Base-by-base conservation (phyloP, 176 grass and related monocot genomes). In the maize (Zea mays) region DNA sequence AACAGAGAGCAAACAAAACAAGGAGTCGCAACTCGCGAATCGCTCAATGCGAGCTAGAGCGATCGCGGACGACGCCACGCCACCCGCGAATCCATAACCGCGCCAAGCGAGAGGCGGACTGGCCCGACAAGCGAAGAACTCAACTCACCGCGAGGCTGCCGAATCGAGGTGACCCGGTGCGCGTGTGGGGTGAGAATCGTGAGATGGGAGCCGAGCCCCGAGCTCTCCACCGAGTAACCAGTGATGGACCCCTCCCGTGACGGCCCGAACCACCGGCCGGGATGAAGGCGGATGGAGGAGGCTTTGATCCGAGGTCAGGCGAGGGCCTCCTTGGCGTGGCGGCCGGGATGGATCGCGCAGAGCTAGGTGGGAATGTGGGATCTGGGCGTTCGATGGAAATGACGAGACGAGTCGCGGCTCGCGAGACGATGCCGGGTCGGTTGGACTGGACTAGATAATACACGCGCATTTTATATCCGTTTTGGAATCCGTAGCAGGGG, bases 401-500 rank as follows among this genome's bases (percentile, higher is more conserved):
- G 85, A 77, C 78, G 54, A 45, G 78, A 42, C 10, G 54, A 20
- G 62, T 34, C 70, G 70, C 64, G 71, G 8, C 14, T 65, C 45
- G 33, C 8, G 21, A 47, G 50, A 17, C 59, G 21, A 20, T 7
- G 10, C 40, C 5, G 54, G 62, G 46, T 50, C 61, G 61, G 45
- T 65, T 77, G 34, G 15, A 46, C 5, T 19, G 59, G 8, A 8
- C 9, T 59, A 4, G 4, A 40, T 41, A 27, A 10, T 38, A 10
- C 58, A 39, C 59, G 68, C 75, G 60, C 59, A 6, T 85, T 85
- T 79, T 85, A 85, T 79, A 84, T 38, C 62, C 9, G 21, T 33
- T 74, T 43, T 85, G 52, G n/a, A 57, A 57, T 57, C 55, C 55
- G 55, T 57, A 56, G 54, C 52, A 17, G 16, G n/a, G 51, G 52